Conservation (phyloP, 2,329 filamentous ascomycete genomes). For the Phyllosticta paracitricarpa region DNA sequence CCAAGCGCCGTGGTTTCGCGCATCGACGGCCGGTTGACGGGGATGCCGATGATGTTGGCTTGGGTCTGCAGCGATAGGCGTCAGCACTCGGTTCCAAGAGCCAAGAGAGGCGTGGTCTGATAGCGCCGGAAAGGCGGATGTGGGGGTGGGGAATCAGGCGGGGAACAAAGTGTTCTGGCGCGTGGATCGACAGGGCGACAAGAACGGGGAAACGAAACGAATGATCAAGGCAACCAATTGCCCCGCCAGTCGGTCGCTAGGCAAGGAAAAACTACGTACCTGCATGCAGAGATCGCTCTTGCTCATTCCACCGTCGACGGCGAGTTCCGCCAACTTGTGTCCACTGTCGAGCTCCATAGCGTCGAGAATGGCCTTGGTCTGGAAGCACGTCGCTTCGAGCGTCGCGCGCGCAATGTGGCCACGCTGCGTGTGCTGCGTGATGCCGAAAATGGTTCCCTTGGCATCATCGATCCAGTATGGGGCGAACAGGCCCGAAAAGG, state of each 20-base stretch:
- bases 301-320: slow-evolving; percentile 83
- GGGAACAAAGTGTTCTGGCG: background rate
- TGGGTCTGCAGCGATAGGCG: slow-evolving; percentile 49
- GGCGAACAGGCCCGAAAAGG: slow-evolving; percentile 82
- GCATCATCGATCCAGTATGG: slow-evolving; percentile 95
- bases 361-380: slow-evolving; percentile 83
- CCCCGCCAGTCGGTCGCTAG: background rate
- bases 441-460: slow-evolving; percentile 76
- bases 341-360: slow-evolving; percentile 84
- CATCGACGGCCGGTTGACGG: slow-evolving; percentile 77
- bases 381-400: slow-evolving; percentile 83
- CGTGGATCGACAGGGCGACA: background rate
- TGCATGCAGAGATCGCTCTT: slow-evolving; percentile 87
- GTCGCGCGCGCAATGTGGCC: slow-evolving; percentile 84
- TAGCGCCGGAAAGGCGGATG: background rate
- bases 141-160: background rate
- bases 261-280: slow-evolving; percentile 20
- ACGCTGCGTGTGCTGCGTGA: slow-evolving; percentile 74
- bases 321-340: slow-evolving; percentile 62
- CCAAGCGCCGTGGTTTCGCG: slow-evolving; percentile 83
- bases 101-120: background rate
- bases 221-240: slow-evolving; percentile 8
- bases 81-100: background rate
- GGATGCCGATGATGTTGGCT: slow-evolving; percentile 75
- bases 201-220: background rate